A percentile compares a stretch with the other conserved stretches of the same genome.
Conservation (phyloP, 2,329 filamentous ascomycete genomes). For the Hymenoscyphus repandus region DNA sequence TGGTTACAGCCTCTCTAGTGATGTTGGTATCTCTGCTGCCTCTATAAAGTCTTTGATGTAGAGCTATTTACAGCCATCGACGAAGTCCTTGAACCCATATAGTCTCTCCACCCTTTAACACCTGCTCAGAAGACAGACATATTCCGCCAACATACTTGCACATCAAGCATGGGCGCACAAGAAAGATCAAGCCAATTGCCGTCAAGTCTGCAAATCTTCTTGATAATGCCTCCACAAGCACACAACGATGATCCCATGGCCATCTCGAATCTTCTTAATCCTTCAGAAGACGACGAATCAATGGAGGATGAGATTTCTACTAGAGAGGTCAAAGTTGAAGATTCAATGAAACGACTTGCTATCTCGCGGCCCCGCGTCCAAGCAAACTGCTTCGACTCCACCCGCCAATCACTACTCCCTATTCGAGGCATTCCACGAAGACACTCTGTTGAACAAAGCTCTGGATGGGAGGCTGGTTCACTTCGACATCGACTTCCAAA, state of each 20-base stretch:
- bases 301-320: not conserved
- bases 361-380: not conserved
- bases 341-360: not conserved
- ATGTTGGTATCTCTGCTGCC: not conserved
- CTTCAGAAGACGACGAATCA: not conserved
- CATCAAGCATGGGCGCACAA: not conserved
- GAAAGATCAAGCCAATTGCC: not conserved
- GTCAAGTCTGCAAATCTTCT: not conserved
- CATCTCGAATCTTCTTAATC: constrained; percentile 1
- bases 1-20: not conserved
- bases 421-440: too few relatives aligned
- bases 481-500: too few relatives aligned
- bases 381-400: too few relatives aligned
- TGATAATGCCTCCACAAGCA: not conserved
- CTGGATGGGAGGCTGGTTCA: too few relatives aligned
- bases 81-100: not conserved
- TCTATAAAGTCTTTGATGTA: constrained; percentile 1
- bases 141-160: not conserved
- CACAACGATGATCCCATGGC: constrained; percentile 2
- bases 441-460: too few relatives aligned
- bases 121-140: not conserved
- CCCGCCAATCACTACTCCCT: too few relatives aligned
- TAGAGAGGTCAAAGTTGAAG: not conserved
- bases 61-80: not conserved
- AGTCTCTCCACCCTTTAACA: not conserved